Base-by-base conservation (phyloP, 2,329 filamentous ascomycete genomes). In the Botryosphaeria dothidea region DNA sequence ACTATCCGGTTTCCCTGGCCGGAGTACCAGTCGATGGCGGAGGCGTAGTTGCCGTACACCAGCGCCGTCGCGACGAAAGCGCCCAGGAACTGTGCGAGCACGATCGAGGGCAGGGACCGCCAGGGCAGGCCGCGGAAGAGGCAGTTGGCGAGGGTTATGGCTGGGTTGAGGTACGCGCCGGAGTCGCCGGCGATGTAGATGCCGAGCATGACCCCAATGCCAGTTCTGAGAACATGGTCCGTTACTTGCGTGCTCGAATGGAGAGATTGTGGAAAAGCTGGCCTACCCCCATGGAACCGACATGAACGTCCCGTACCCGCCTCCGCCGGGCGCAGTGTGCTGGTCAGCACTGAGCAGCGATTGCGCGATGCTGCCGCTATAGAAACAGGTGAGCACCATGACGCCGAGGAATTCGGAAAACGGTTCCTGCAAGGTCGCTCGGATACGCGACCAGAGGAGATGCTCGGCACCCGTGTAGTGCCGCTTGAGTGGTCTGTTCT, bases 141-240 rank as follows among this genome's bases (percentile, higher is more conserved):
- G 71, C 89, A 91, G 76, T 88, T 90, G 66, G 85, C 83, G 29
- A 92, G 82, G 1, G 89, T 91, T 17, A 92, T 85, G n/a, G 88
- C 90, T 0, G 90, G 77, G 60, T 82, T 81, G 13, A 92, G 80
- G 71, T 91, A 89, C 1, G 85, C 88, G 7, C 89, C 89, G 3
- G 85, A 88, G 69, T 90, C 88, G 60, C 85, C 85, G 5, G 81
- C 81, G n/a, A 85, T 83, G 70, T 91, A 91, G 45, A 91, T 84
- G 4, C 88, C 77, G 2, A 79, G 70, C 77, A 80, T 78, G 3
- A 78, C 72, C 1, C 34, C 58, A 31, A 34, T 57, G 6, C 45
- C 41, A 1, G 45, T 49, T 13, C 48, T 66, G 31, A 49, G 8
- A 21, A 9, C 1, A 21, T 8, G 29, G 8, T n/a, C n/a, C n/a